Base-by-base conservation (phyloP, 805 yeast species). In the Kodamaea restingae region DNA sequence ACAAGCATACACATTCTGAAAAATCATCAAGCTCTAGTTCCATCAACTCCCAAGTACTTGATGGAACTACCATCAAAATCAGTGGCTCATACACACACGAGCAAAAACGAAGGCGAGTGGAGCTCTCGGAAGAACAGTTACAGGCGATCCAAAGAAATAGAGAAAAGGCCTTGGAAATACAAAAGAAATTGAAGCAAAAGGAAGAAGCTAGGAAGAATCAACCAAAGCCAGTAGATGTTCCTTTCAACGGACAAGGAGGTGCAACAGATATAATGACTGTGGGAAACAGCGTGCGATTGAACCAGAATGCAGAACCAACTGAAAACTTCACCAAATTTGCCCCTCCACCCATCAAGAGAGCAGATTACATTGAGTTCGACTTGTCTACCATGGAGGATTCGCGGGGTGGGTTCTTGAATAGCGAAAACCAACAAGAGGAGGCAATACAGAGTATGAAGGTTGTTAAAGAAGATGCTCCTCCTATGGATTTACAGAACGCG, bases 301-400 rank as follows among this genome's bases (percentile, higher is more conserved):
- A 39, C 35, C 20, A 21, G 5, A 18, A 24, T n/a, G 15, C 32
- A 10, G 38, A 39, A 29, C 36, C 41, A 7, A 30, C 32, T 15
- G 29, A 21, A 18, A 15, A 20, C 27, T 17, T 26, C 12, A 22
- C 41, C 15, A 46, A 43, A 39, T 53, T 50, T 33, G 45, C 54
- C 35, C 52, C 52, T 15, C 70, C 67, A 5, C 51, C 65, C 4
- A 75, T 84, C 18, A 68, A 72, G 42, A 76, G 73, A 37, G 67
- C 73, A 24, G 88, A 84, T 49, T 85, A 84, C 54, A 84, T 85
- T 21, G 93, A 85, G 44, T 86, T 80, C 58, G 97, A 93, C 61
- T 76, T 93, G 49, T 76, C 97, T 2, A 84, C 88, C n/a, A 84
- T 95, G 88, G 76, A 78, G 46, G 96, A 93, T 51, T 68, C 84